Conservation (phyloP, 371 early-diverging fungal genomes). For the Mucor velutinosus region DNA sequence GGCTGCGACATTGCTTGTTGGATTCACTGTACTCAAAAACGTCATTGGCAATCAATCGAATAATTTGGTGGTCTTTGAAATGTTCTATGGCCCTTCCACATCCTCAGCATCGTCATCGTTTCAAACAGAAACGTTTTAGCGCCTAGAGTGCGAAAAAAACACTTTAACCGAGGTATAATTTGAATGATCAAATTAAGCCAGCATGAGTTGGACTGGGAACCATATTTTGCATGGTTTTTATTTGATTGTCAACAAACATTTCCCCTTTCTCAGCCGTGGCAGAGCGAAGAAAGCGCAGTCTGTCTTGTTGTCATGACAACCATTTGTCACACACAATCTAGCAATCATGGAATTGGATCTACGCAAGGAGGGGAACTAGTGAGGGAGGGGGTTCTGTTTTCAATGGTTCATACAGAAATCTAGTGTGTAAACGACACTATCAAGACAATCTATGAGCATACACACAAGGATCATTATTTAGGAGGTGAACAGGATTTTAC, state of each 20-base stretch:
- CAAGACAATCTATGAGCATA: neutral
- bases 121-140: neutral
- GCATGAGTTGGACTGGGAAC: neutral
- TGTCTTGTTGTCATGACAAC: neutral
- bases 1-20: slow-evolving; percentile 6
- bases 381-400: neutral
- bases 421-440: neutral
- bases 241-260: neutral
- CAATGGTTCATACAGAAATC: neutral
- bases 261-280: neutral
- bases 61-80: neutral
- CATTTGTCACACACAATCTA: neutral
- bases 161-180: neutral
- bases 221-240: neutral
- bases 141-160: neutral
- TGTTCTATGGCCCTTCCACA: neutral
- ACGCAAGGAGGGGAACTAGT: too few species aligned
- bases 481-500: neutral
- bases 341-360: too few species aligned
- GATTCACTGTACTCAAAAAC: neutral
- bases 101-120: neutral
- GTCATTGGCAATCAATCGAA: too few species aligned
- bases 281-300: neutral
- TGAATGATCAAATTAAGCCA: neutral
- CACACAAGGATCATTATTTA: neutral